A percentile compares a stretch with the other conserved stretches of the same genome.
These are phyloP conservation scores for Ajuga chamaepitys DNA, from an alignment of 257 asterid species.

Conservation along the genomic window DNA sequence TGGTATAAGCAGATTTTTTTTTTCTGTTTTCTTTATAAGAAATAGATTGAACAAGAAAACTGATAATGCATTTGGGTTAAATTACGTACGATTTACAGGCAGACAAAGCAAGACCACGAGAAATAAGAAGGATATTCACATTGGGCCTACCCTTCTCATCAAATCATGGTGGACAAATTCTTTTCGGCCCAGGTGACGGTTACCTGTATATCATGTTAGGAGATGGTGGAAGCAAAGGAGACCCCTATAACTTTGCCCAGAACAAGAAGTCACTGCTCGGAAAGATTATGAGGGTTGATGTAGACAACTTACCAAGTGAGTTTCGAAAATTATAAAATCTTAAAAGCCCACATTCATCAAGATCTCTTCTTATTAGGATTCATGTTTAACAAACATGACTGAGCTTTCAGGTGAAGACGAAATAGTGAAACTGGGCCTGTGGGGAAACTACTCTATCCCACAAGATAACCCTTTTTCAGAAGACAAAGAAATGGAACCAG, in stretches of 20 bases:
- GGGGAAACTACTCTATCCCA: slow-evolving; percentile 87
- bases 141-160: slow-evolving; percentile 71
- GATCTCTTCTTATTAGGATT: not conserved
- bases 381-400: not conserved
- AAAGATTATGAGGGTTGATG: slow-evolving; percentile 75
- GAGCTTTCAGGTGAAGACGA: slow-evolving; percentile 48
- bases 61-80: not conserved
- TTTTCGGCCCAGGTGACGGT: slow-evolving; percentile 79
- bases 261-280: slow-evolving; percentile 86
- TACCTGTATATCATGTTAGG: slow-evolving; percentile 79
- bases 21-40: not conserved
- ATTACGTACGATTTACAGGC: slow-evolving; percentile 34
- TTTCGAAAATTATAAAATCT: not conserved
- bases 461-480: slow-evolving; percentile 62
- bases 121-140: slow-evolving; percentile 71
- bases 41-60: not conserved
- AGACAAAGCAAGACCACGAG: slow-evolving; percentile 44
- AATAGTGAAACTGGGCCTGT: slow-evolving; percentile 40
- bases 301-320: slow-evolving; percentile 72
- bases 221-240: slow-evolving; percentile 85
- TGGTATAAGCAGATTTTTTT: too few species aligned
- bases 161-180: slow-evolving; percentile 86
- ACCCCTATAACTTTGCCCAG: slow-evolving; percentile 74
- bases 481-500: slow-evolving; percentile 54
- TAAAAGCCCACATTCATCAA: not conserved